Evolutionary conservation across 352 stramenopile genomes (phyloP).

Genomic region (Globisporangium cylindrosporum): DNA sequence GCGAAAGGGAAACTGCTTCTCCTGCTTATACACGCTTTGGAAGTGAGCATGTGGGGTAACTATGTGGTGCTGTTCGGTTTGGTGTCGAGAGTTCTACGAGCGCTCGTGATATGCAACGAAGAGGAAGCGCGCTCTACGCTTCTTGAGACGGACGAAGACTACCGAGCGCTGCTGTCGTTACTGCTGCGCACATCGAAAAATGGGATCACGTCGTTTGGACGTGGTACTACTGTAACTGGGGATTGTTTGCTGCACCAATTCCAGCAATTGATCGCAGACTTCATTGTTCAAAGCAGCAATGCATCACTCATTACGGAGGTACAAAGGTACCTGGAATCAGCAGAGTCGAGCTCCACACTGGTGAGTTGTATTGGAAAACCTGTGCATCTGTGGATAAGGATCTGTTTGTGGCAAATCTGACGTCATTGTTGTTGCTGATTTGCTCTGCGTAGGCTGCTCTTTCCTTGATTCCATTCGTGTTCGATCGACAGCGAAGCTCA

Average conservation of each 20-base stretch:
- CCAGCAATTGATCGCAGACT: constrained; percentile 34
- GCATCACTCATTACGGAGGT: not conserved
- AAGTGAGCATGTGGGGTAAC: not conserved
- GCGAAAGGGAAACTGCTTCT: constrained; percentile 15
- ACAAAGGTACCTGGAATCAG: not conserved
- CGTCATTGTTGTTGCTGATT: not conserved
- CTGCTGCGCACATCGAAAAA: constrained; percentile 19
- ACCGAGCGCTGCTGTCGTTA: constrained; percentile 24
- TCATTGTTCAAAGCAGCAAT: constrained; percentile 21
- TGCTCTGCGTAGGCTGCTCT: constrained; percentile 2
- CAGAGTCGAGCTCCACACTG: not conserved
- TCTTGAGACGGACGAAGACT: constrained; percentile 8
- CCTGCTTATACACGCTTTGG: not conserved
- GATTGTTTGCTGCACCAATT: not conserved
- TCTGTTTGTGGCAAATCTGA: not conserved
- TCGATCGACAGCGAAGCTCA: not conserved
- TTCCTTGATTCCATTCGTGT: not conserved
- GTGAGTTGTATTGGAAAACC: not conserved
- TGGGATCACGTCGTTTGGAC: not conserved
- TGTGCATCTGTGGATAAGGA: not conserved
- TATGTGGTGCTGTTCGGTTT: not conserved
- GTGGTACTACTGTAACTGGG: not conserved
- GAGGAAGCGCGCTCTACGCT: not conserved
- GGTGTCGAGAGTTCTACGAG: not conserved
- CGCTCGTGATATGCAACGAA: not conserved